phyloP scores from a whole-genome alignment of 2,329 filamentous ascomycete species.

The Pochonia chlamydosporia region DNA sequence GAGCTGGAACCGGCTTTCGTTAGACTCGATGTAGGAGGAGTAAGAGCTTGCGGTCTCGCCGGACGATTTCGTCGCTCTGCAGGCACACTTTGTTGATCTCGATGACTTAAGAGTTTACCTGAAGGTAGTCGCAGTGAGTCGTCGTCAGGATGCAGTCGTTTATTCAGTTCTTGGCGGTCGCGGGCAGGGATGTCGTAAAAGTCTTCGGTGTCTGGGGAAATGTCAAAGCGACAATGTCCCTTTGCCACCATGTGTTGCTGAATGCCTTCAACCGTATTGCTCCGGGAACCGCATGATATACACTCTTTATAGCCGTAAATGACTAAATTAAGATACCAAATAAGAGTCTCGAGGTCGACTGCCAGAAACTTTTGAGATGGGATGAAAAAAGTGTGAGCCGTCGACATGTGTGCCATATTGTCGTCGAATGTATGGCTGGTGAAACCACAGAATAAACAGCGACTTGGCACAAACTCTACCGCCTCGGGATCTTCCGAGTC shows the following conservation, averaged over 20 bases:
- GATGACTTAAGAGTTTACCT: constrained; percentile 27
- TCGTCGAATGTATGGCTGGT: constrained; percentile 22
- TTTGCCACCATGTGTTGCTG: constrained; percentile 47
- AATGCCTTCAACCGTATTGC: constrained; percentile 35
- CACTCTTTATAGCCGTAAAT: constrained; percentile 45
- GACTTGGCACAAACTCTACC: constrained; percentile 19
- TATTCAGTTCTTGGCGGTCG: background rate
- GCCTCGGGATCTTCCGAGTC: constrained; percentile 3
- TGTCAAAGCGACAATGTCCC: constrained; percentile 40
- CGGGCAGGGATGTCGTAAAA: constrained; percentile 35
- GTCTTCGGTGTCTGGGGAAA: constrained; percentile 31
- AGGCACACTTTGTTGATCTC: no score
- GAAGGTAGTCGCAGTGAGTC: constrained; percentile 22
- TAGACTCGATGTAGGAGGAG: no score
- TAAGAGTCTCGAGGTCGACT: constrained; percentile 39
- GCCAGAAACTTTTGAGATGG: constrained; percentile 31
- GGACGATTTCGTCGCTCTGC: no score
- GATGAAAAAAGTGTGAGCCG: constrained; percentile 40
- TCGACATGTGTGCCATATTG: constrained; percentile 44
- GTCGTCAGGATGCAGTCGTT: background rate
- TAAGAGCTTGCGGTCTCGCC: no score
- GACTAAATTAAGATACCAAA: constrained; percentile 42
- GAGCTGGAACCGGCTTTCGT: no score
- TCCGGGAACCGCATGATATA: constrained; percentile 41
- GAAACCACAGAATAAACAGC: constrained; percentile 38